phyloP scores from a whole-genome alignment of 192 early-diverging fungal species.

The Coemansia sp. region DNA sequence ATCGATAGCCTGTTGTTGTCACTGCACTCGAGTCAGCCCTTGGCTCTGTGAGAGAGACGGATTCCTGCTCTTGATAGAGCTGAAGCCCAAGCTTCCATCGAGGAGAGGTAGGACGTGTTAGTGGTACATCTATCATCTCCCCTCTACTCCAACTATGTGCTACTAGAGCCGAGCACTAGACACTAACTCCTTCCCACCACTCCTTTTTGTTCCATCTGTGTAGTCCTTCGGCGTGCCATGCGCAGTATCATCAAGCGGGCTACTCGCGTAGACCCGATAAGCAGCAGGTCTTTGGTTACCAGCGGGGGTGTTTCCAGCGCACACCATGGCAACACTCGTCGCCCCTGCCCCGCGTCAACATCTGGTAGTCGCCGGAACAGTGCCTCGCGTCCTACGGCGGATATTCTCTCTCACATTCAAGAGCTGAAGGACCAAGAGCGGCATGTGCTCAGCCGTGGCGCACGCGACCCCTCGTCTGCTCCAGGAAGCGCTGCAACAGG shows the following conservation, averaged over 20 bases:
- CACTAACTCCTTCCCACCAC: not conserved
- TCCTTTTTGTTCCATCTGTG: not conserved
- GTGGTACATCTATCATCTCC: not conserved
- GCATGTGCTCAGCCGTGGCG: constrained; percentile 36
- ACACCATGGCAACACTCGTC: constrained; percentile 1
- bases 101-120: not conserved
- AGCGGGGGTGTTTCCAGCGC: not conserved
- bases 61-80: not conserved
- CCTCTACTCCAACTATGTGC: not conserved
- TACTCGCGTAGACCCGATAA: not conserved
- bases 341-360: not conserved
- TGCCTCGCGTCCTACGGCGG: constrained; percentile 22
- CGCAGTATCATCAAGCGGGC: constrained; percentile 25
- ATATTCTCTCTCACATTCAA: constrained; percentile 48
- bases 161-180: not conserved
- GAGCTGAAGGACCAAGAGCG: constrained; percentile 48
- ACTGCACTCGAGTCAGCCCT: too few relatives aligned
- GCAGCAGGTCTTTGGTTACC: not conserved
- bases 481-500: not conserved
- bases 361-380: constrained; percentile 27
- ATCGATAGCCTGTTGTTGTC: not conserved
- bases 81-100: not conserved
- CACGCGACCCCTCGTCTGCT: constrained; percentile 10
- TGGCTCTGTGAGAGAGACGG: not conserved
- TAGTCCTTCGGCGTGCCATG: constrained; percentile 43